Base-by-base conservation (phyloP, 164 flowering plant genomes). In the Umbellularia californica region DNA sequence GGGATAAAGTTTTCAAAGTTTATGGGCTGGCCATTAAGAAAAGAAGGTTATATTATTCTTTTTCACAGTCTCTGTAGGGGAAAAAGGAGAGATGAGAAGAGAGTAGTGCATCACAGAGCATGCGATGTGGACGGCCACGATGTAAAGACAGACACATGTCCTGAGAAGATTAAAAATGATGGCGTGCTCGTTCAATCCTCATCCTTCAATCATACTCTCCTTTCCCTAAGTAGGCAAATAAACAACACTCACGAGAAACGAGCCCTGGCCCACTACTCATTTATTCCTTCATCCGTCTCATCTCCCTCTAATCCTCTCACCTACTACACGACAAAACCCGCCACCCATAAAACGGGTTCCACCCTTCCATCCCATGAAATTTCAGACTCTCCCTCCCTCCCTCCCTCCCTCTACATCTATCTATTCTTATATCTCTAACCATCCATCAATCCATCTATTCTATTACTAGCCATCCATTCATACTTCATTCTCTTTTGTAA, bases 341-440 rank as follows among this genome's bases (percentile, higher is more conserved):
- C 20, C 78, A 76, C 51, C 65, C 74, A 76, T 76, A 70, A 76
- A 76, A 76, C 20, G 65, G 52, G 65, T 22, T 10, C 47, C 70
- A n/a, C 50, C 17, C 65, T 33, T 71, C 70, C 58, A 14, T 7
- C 65, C 19, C 69, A 68, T 47, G 70, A 76, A 71, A 51, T 70
- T 71, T 65, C 20, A 51, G n/a, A 47, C 66, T 19, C 76, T 74
- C 76, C 41, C 77, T 68, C 24, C 3, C 17, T 47, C 77, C 5
- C 55, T 22, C 30, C 23, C 66, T 10, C 30, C 14, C 15, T 15
- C 52, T 28, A 9, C n/a, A 23, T 13, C 30, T 7, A 17, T 15
- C 27, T 2, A 20, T 55, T 55, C 4, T 5, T 55, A 11, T 20
- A 55, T 55, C 4, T 55, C n/a, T 15, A 55, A 14, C 3, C 20